Base-by-base conservation (phyloP, 2,329 filamentous ascomycete genomes). In the Paracorniculantispora psalliotae region DNA sequence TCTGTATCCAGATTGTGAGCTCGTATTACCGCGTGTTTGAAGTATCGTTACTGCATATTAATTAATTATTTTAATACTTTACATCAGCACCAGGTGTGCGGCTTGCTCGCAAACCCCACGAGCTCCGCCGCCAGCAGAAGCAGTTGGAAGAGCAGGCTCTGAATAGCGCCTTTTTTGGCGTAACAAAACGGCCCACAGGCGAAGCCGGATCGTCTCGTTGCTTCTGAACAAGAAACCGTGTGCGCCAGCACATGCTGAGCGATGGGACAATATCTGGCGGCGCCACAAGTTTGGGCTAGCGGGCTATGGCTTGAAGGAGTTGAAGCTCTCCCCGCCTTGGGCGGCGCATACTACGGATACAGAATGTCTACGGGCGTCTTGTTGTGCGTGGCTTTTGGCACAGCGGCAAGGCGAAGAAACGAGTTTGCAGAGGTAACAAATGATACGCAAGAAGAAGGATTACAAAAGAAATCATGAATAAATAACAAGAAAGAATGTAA, bases 231-330 rank as follows among this genome's bases (percentile, higher is more conserved):
- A 33, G 30, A 33, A 37, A 37, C 12, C 10, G 37, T 26, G 15
- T n/a, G 25, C n/a, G 37, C 15, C 43, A 39, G 52, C 52, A 53
- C 39, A 48, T 48, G 30, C 17, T 41, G 33, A 30, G 30, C 44
- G 28, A 39, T 26, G 28, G 43, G 17, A 48, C 53, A n/a, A n/a
- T n/a, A 37, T 56, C 33, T 48, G 53, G 53, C 53, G 53, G 43
- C 44, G 43, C 53, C 53, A 56, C 53, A 56, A 37, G 30, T 37
- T 56, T 48, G 48, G 53, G 53, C 53, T 48, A 48, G 53, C 30
- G 53, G 52, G 21, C 12, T 37, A 53, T 53, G 26, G 46, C 9
- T 15, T 33, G 25, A 54, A 25, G 17, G 25, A n/a, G n/a, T n/a
- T n/a, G 52, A n/a, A 35, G 47, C 9, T 28, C 28, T 21, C 52